Conservation (phyloP, 768 basidiomycete genomes). For the Leccinum boreale region DNA sequence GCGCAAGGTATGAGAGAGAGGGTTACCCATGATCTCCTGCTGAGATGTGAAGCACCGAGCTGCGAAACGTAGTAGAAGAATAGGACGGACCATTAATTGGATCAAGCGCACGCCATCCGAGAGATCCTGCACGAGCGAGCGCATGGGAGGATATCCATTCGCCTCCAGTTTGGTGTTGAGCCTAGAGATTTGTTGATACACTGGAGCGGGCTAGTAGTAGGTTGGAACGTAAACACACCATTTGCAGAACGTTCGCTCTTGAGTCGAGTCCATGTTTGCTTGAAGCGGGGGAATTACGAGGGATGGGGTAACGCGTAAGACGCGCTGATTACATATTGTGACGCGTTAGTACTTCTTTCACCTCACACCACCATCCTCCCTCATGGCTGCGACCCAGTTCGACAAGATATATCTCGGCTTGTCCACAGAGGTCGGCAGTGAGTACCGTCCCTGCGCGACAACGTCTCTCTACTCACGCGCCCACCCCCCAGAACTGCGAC, state of each 20-base stretch:
- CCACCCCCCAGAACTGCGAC: conserved; percentile 68
- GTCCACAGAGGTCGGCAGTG: conserved; percentile 75
- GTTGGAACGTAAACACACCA: conserved; percentile 48
- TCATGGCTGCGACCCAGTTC: conserved; percentile 73
- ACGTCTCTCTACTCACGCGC: background rate
- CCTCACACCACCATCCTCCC: conserved; percentile 9
- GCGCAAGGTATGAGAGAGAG: background rate
- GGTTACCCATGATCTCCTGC: conserved; percentile 94
- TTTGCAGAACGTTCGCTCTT: conserved; percentile 88
- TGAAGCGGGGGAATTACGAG: background rate
- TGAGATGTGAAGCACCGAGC: background rate
- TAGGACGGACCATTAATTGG: conserved; percentile 75
- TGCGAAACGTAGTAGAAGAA: background rate
- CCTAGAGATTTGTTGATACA: conserved; percentile 45
- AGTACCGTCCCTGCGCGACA: conserved; percentile 32
- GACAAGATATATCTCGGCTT: conserved; percentile 81
- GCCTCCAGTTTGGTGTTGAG: conserved; percentile 92
- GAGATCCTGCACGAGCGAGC: conserved; percentile 84
- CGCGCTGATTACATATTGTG: conserved; percentile 23
- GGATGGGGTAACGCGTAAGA: background rate
- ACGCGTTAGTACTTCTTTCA: conserved; percentile 30
- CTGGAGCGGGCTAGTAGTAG: background rate
- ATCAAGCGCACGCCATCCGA: conserved; percentile 95
- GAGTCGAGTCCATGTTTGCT: conserved; percentile 35
- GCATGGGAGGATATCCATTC: conserved; percentile 83